Conservation (phyloP, 495 filamentous ascomycete species). For the Penicillium simplicissimum region DNA sequence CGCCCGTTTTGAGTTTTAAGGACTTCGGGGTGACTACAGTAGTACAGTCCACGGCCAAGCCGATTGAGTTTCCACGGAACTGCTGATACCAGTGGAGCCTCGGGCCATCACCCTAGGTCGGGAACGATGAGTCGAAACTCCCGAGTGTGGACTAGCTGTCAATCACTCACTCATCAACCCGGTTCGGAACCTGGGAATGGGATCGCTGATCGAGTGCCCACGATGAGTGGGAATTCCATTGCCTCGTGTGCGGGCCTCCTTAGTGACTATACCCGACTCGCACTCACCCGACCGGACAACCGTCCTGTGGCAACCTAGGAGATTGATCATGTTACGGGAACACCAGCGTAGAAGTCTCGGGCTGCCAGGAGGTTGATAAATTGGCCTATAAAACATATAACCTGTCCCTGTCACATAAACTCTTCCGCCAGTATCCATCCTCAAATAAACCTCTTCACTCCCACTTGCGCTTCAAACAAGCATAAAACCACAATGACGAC, state of each 20-base stretch:
- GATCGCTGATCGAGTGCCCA: not conserved
- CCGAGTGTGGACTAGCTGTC: not conserved
- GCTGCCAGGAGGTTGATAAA: not conserved
- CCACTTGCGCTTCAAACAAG: not conserved
- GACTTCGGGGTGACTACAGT: not conserved
- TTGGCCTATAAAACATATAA: not conserved
- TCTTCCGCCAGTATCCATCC: not conserved
- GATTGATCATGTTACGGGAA: not conserved
- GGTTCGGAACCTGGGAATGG: conserved; percentile 1
- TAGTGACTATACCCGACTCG: not conserved
- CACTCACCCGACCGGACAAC: not conserved
- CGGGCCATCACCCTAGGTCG: not conserved
- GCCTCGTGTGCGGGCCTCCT: not conserved
- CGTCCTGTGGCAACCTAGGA: not conserved
- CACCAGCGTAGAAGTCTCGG: not conserved
- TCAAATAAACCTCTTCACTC: not conserved
- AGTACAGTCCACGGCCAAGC: not conserved
- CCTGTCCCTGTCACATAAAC: not conserved
- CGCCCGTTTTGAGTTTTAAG: not conserved
- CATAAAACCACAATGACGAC: conserved; percentile 4
- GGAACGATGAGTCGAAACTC: not conserved
- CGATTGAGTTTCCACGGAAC: not conserved
- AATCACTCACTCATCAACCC: conserved; percentile 2
- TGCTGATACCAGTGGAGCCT: not conserved
- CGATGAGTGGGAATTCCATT: not conserved